A percentile compares a stretch with the other conserved stretches of the same genome.
phyloP scores from a whole-genome alignment of 2,329 filamentous ascomycete genomes.

The Xylaria sp. region DNA sequence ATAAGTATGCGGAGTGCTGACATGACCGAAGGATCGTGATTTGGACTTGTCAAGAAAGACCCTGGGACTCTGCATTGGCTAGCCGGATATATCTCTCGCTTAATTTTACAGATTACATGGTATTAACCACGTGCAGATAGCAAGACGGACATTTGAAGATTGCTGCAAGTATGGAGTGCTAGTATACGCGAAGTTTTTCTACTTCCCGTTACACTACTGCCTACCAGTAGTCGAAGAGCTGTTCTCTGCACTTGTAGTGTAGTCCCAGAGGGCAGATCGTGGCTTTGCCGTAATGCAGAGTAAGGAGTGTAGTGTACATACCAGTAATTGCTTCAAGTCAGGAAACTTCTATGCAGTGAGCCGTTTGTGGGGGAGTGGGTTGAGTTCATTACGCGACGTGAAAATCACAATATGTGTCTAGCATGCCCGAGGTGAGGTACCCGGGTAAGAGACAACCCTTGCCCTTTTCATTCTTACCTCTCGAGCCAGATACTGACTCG shows the following conservation, averaged over 20 bases:
- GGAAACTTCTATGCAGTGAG: slow-evolving; percentile 13
- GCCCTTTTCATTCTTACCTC: too few relatives aligned
- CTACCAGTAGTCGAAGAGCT: background rate
- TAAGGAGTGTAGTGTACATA: background rate
- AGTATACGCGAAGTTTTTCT: too few relatives aligned
- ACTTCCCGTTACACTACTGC: too few relatives aligned
- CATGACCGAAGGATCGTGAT: background rate
- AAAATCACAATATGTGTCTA: slow-evolving; percentile 31
- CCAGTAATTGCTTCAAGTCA: slow-evolving; percentile 1
- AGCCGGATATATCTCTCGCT: background rate
- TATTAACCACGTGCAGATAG: background rate
- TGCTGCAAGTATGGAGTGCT: background rate
- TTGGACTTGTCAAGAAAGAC: background rate
- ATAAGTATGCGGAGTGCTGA: background rate
- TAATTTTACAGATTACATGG: background rate
- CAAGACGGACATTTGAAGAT: background rate
- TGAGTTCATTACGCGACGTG: slow-evolving; percentile 22
- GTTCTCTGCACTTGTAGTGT: background rate
- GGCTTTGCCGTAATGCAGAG: background rate
- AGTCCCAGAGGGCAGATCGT: background rate
- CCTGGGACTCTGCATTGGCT: background rate
- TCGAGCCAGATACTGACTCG: too few relatives aligned
- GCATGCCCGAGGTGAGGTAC: background rate
- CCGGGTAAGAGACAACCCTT: background rate
- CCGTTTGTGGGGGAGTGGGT: slow-evolving; percentile 22